A percentile compares a stretch with the other conserved stretches of the same genome.
Conservation (phyloP, 148 eudicot genomes). For the Cornus florida region DNA sequence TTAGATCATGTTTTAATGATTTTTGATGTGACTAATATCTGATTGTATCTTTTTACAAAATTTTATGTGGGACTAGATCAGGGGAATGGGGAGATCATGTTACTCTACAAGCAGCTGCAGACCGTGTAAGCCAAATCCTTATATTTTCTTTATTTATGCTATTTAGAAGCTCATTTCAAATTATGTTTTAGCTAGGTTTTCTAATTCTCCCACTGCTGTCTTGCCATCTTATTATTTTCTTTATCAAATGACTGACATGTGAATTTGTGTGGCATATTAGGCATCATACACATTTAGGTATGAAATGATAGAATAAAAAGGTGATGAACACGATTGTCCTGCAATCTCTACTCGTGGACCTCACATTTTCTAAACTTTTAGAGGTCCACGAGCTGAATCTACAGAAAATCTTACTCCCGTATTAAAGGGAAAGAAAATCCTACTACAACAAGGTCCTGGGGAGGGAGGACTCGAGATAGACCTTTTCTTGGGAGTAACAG, state of each 20-base stretch:
- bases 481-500: neutral
- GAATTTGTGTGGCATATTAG: neutral
- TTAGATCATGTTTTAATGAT: neutral
- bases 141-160: neutral
- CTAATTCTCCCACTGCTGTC: neutral
- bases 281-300: neutral
- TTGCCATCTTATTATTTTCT: neutral
- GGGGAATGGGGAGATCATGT: conserved; percentile 93
- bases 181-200: neutral
- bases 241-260: neutral
- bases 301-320: neutral
- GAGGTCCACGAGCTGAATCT: no score
- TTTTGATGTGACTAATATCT: conserved; percentile 1
- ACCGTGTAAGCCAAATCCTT: conserved; percentile 45
- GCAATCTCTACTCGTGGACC: neutral
- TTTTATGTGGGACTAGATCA: conserved; percentile 28
- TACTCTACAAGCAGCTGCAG: conserved; percentile 86
- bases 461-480: no score
- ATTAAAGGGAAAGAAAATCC: no score
- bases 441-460: no score
- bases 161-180: neutral
- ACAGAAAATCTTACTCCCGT: no score
- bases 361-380: neutral
- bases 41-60: conserved; percentile 4
- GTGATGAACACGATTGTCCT: neutral